Evolutionary conservation across 23 red algal species (phyloP), one percentile per base, ranked within the genome.

Genomic region (Gracilaria caudata): DNA sequence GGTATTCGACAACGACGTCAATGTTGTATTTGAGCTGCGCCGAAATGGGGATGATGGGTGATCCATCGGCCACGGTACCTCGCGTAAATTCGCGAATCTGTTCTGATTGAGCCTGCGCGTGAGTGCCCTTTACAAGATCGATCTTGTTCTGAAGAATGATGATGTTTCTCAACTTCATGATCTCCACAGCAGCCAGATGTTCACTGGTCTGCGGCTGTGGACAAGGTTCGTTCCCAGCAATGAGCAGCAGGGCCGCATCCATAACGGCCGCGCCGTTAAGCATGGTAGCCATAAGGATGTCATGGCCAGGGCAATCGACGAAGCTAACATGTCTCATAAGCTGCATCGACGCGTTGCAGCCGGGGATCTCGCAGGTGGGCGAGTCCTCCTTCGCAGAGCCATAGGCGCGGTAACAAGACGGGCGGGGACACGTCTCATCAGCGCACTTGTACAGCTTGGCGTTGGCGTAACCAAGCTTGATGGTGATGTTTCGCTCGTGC

Each of bases 241-340:
- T 99, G 30, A 99, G 80, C 78, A 99, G 88, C 41, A 99, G 75
- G 20, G 97, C 97, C 0, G 97, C 97, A 37, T 99, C 97, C 97
- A 99, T 99, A 16, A 95, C 93, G 7, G 97, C 97, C 28, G 94
- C 93, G 24, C 97, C 97, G 84, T 95, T 99, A 7, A 99, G 85
- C 97, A 99, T 99, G 29, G 97, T 99, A 25, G 97, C 97, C 97
- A 99, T 99, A 57, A 99, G 93, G 84, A 99, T 95, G 63, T 99
- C 97, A 87, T 99, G 97, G 19, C 97, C 97, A 5, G 97, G 97
- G 64, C 97, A 99, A 61, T 99, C 97, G n/a, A 99, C 97, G 79
- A 99, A 99, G 12, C 82, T 90, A 19, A 99, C 94, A 45, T 99
- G 97, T 24, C 97, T 78, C 86, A 89, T 77, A 24, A 99, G 71